phyloP scores from a whole-genome alignment of 331 rosid genomes.

The Cydonia oblonga region DNA sequence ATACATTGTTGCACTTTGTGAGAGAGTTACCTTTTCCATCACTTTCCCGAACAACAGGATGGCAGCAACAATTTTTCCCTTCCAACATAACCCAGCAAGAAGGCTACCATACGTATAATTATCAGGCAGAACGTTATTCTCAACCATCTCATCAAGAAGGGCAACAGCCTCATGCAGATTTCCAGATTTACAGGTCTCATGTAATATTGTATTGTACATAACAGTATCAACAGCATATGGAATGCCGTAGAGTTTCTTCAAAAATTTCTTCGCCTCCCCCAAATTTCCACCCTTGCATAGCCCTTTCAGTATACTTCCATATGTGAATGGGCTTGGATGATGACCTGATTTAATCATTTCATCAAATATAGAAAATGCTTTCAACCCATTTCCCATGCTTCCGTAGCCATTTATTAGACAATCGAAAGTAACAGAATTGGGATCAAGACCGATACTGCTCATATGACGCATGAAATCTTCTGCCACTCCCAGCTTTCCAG shows the following conservation, averaged over 20 bases:
- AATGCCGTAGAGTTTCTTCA: slow-evolving; percentile 33
- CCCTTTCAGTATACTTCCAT: slow-evolving; percentile 53
- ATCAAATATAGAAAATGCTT: slow-evolving; percentile 47
- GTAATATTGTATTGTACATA: slow-evolving; percentile 45
- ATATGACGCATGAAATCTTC: slow-evolving; percentile 60
- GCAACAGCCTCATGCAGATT: slow-evolving; percentile 35
- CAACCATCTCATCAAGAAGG: slow-evolving; percentile 51
- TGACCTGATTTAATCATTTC: slow-evolving; percentile 49
- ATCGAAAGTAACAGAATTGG: slow-evolving; percentile 43
- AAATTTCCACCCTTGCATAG: slow-evolving; percentile 53
- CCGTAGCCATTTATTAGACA: slow-evolving; percentile 52
- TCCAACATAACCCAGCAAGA: slow-evolving; percentile 48
- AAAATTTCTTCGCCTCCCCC: slow-evolving; percentile 34
- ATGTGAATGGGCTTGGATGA: slow-evolving; percentile 52
- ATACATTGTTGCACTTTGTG: slow-evolving; percentile 38
- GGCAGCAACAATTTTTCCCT: slow-evolving; percentile 45
- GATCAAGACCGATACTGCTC: slow-evolving; percentile 47
- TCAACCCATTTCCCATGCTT: slow-evolving; percentile 41
- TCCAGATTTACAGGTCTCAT: slow-evolving; percentile 44
- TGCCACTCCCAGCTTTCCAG: slow-evolving; percentile 44
- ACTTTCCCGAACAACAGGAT: slow-evolving; percentile 38
- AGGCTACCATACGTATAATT: slow-evolving; percentile 45
- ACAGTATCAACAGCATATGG: slow-evolving; percentile 45
- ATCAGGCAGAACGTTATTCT: slow-evolving; percentile 44
- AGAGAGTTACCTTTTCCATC: slow-evolving; percentile 34